A percentile compares a stretch with the other conserved stretches of the same genome.
Conservation (phyloP, 2,329 filamentous ascomycete genomes). For the Aspergillus bombycis region DNA sequence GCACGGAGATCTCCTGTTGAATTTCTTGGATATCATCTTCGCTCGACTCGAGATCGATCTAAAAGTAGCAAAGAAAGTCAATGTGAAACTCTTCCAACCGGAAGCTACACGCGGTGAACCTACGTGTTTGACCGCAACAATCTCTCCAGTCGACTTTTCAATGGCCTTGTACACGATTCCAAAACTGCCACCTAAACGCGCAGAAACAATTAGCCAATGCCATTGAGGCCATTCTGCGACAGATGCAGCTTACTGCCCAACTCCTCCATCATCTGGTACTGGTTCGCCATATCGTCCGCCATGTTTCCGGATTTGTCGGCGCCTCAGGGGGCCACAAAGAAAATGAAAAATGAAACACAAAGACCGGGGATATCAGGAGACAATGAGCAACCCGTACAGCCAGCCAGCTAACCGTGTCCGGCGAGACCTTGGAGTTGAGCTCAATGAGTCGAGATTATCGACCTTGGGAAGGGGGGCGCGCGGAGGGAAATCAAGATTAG, state of each 20-base stretch:
- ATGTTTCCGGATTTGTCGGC: slow-evolving; percentile 30
- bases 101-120: slow-evolving; percentile 37
- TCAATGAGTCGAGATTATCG: slow-evolving; percentile 16
- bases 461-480: slow-evolving; percentile 9
- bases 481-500: slow-evolving; percentile 10
- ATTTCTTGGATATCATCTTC: slow-evolving; percentile 99
- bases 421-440: slow-evolving; percentile 18
- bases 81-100: neutral
- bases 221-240: slow-evolving; percentile 7
- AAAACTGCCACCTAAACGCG: slow-evolving; percentile 78
- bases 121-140: slow-evolving; percentile 96
- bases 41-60: slow-evolving; percentile 99
- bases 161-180: slow-evolving; percentile 97
- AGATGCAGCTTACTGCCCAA: slow-evolving; percentile 73
- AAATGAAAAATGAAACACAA: slow-evolving; percentile 11
- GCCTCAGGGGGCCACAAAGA: slow-evolving; percentile 15
- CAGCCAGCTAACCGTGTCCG: slow-evolving; percentile 18
- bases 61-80: slow-evolving; percentile 16
- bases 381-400: slow-evolving; percentile 19
- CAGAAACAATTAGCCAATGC: slow-evolving; percentile 18
- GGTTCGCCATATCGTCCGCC: slow-evolving; percentile 68
- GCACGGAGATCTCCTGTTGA: slow-evolving; percentile 91
- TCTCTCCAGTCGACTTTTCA: slow-evolving; percentile 84
- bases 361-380: slow-evolving; percentile 10
- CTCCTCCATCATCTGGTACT: slow-evolving; percentile 95